Base-by-base conservation (phyloP, 2,329 filamentous ascomycete species). In the Ascochyta koolunga region DNA sequence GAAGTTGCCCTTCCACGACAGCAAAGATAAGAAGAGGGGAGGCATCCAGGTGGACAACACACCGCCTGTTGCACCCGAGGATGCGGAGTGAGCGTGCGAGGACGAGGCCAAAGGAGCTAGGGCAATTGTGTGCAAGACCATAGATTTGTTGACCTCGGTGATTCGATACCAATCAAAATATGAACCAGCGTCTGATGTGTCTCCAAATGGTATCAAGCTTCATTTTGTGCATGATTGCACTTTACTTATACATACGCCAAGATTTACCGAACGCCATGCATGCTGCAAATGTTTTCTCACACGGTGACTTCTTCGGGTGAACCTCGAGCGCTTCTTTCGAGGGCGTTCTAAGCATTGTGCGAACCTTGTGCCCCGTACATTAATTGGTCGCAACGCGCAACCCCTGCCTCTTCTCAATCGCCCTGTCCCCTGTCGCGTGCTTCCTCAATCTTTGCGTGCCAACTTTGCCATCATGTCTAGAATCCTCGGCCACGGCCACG, bases 41-140 rank as follows among this genome's bases (percentile, higher is more conserved):
- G 92, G 91, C 0, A 90, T 96, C 61, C 92, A 96, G 78, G 91
- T 96, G 2, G 85, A 96, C 73, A 85, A 96, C 72, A 89, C 83
- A 22, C 79, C 88, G 8, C 91, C 91, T 1, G 84, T 87, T 44
- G 89, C 88, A 36, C 87, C 88, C 9, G 77, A 92, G 42, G 90
- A 93, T 78, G 90, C 89, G 0, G 90, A 93, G 74, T 93, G 84
- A 36, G 25, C 16, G 15, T 13, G 33, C 10, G 33, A 4, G 6
- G 9, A 46, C 37, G 29, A 33, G 41, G n/a, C 35, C 21, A 33
- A 22, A 41, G 27, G 24, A 18, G 38, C 11, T 25, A 32, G 25
- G 13, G 37, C 16, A 36, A 25, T 22, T 53, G 42, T 36, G 42
- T 39, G 55, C 13, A 25, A 40, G 33, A 24, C 45, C 27, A 50